phyloP scores from a whole-genome alignment of 2,329 filamentous ascomycete genomes.

The Thelonectria discophora region DNA sequence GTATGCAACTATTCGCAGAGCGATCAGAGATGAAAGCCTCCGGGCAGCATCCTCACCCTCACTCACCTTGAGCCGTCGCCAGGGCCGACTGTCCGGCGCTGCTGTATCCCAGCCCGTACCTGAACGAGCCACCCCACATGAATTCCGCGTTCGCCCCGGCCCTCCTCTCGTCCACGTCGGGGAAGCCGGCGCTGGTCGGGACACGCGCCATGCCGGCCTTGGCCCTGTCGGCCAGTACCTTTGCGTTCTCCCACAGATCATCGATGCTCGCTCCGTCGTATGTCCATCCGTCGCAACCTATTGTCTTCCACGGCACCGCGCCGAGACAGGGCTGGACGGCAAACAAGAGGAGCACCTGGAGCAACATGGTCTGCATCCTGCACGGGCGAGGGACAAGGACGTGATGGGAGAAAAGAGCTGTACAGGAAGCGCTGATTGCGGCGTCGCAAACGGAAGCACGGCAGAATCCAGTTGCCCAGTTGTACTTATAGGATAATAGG shows the following conservation, averaged over 20 bases:
- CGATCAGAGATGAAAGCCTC: not conserved
- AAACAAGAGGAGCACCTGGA: constrained; percentile 3
- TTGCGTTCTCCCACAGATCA: constrained; percentile 12
- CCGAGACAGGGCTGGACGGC: constrained; percentile 8
- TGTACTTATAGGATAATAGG: too few species aligned
- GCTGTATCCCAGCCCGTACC: not conserved
- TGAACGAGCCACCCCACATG: constrained; percentile 9
- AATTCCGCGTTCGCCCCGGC: constrained; percentile 13
- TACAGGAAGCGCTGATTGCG: too few species aligned
- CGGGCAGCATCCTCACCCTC: too few species aligned
- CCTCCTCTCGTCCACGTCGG: too few species aligned
- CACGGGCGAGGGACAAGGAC: not conserved
- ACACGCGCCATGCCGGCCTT: too few species aligned
- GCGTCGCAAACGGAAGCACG: not conserved
- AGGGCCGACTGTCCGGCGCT: not conserved
- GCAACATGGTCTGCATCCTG: constrained; percentile 14
- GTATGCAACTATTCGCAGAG: constrained; percentile 3
- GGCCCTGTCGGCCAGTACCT: constrained; percentile 3
- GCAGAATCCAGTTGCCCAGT: not conserved
- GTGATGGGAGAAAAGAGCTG: not conserved
- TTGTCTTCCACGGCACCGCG: constrained; percentile 1
- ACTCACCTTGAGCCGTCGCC: constrained; percentile 6
- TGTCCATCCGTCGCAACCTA: constrained; percentile 16
- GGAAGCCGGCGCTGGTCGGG: too few species aligned
- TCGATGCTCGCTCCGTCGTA: constrained; percentile 11